These are phyloP conservation scores for Nasturtium officinale DNA, from an alignment of 345 rosid genomes.

Conservation along the genomic window DNA sequence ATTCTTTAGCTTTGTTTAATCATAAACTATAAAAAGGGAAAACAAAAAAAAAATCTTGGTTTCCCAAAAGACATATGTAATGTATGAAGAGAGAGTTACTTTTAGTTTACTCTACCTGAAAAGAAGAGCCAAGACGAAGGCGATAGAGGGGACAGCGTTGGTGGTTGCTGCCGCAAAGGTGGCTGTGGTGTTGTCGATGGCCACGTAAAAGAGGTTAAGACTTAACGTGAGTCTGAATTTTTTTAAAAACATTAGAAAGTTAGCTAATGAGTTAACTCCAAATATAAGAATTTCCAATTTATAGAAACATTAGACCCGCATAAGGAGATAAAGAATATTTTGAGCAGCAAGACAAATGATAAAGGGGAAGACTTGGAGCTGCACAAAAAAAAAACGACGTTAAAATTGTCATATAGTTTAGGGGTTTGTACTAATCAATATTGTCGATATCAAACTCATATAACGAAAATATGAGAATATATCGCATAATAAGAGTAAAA, in stretches of 20 bases:
- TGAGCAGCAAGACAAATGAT: slow-evolving; percentile 30
- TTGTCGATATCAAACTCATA: not conserved
- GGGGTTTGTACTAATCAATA: not conserved
- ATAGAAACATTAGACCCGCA: slow-evolving; percentile 38
- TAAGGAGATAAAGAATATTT: slow-evolving; percentile 42
- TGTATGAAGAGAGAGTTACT: not conserved
- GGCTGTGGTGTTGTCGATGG: slow-evolving; percentile 72
- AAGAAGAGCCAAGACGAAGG: slow-evolving; percentile 63
- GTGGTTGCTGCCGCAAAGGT: slow-evolving; percentile 88
- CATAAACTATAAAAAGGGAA: not conserved
- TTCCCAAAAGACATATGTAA: not conserved
- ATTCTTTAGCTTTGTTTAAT: slow-evolving; percentile 10
- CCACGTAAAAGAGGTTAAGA: slow-evolving; percentile 67
- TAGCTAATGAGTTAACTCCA: not conserved
- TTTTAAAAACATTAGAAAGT: not conserved
- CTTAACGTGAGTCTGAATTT: slow-evolving; percentile 60
- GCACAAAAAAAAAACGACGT: not conserved
- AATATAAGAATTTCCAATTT: not conserved
- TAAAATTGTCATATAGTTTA: not conserved
- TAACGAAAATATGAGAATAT: not conserved
- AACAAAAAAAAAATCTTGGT: not conserved
- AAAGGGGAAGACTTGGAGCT: slow-evolving; percentile 37
- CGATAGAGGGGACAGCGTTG: slow-evolving; percentile 76
- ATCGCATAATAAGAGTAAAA: not conserved
- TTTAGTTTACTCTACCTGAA: slow-evolving; percentile 48